phyloP scores from a whole-genome alignment of 2,329 filamentous ascomycete species.

The Venturia pyrina region DNA sequence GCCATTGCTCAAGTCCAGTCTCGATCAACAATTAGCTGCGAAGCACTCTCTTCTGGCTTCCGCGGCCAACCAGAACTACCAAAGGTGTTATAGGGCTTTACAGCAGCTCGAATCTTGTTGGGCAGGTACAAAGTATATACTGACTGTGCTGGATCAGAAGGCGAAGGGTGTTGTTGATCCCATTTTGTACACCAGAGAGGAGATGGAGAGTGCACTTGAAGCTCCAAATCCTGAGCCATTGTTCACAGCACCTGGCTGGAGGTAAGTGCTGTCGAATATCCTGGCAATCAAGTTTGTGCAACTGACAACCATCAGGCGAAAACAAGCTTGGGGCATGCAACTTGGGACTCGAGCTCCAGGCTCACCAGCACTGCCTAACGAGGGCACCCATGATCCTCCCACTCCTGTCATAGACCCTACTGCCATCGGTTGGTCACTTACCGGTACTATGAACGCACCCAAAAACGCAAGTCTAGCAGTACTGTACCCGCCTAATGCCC shows the following conservation, averaged over 20 bases:
- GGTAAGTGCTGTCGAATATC: conserved; percentile 29
- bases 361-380: conserved; percentile 16
- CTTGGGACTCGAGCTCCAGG: conserved; percentile 11
- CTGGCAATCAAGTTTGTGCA: conserved; percentile 30
- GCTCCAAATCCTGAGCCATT: conserved; percentile 39
- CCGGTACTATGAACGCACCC: conserved; percentile 76
- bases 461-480: conserved; percentile 70
- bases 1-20: conserved; percentile 1
- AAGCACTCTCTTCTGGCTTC: conserved; percentile 71
- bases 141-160: conserved; percentile 79
- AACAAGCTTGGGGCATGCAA: conserved; percentile 33
- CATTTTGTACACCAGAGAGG: conserved; percentile 55
- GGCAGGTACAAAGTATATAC: conserved; percentile 78
- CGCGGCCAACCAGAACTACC: conserved; percentile 78
- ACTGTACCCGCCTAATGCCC: conserved; percentile 49
- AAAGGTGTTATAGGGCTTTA: conserved; percentile 73
- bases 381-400: not conserved
- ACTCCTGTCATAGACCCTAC: not conserved
- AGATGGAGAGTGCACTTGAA: conserved; percentile 63
- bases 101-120: conserved; percentile 75
- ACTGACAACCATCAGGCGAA: conserved; percentile 15
- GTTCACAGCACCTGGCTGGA: conserved; percentile 43
- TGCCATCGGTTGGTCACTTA: conserved; percentile 76
- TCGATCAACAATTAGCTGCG: conserved; percentile 35
- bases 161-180: conserved; percentile 78